Percentiles rank a stretch among this genome's conserved stretches.
These are phyloP conservation scores for Corynespora cassiicola DNA, from an alignment of 2,329 filamentous ascomycete species.

Conservation along the genomic window DNA sequence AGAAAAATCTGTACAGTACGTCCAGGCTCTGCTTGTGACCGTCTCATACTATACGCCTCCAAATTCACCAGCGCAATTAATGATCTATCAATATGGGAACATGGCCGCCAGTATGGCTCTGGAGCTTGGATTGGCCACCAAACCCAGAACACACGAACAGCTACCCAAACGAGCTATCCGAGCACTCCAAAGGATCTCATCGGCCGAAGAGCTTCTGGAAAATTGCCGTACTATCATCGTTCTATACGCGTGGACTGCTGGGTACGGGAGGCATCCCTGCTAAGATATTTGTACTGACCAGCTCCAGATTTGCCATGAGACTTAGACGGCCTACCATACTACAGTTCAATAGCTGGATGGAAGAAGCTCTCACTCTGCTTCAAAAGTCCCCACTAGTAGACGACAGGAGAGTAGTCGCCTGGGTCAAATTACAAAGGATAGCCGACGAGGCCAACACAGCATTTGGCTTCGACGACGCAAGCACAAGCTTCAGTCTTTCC, in stretches of 20 bases:
- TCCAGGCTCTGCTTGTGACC: constrained; percentile 43
- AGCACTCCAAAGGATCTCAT: constrained; percentile 41
- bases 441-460: constrained; percentile 45
- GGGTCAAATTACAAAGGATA: constrained; percentile 41
- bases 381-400: constrained; percentile 38
- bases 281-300: constrained; percentile 7
- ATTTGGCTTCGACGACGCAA: constrained; percentile 46
- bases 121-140: constrained; percentile 43
- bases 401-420: constrained; percentile 37
- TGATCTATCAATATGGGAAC: constrained; percentile 43
- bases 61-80: constrained; percentile 35
- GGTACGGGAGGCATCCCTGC: no score
- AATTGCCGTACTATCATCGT: constrained; percentile 42
- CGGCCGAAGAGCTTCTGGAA: constrained; percentile 41
- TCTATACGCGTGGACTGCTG: constrained; percentile 40
- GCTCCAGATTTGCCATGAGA: constrained; percentile 34
- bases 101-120: constrained; percentile 45
- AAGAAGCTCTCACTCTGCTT: constrained; percentile 37
- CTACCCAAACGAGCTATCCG: constrained; percentile 41
- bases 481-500: constrained; percentile 44
- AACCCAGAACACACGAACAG: constrained; percentile 45
- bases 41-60: constrained; percentile 43
- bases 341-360: constrained; percentile 45
- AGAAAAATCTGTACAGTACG: constrained; percentile 44
- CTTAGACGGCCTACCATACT: constrained; percentile 42